phyloP scores from a whole-genome alignment of 2,329 filamentous ascomycete species.

The Drechmeria coniospora region DNA sequence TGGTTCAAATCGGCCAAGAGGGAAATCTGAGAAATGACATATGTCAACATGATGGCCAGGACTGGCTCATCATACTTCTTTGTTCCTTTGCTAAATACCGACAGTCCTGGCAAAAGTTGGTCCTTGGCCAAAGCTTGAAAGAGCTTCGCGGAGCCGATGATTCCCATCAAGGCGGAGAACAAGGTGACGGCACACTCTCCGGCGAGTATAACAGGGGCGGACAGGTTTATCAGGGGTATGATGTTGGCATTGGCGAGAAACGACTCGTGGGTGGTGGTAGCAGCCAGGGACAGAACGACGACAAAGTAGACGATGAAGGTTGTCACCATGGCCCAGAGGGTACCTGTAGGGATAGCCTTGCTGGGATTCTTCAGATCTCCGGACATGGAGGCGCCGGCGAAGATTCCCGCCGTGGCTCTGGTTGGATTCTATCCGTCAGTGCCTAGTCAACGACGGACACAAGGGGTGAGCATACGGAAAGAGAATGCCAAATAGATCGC shows the following conservation, averaged over 20 bases:
- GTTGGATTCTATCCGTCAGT: conserved; percentile 1
- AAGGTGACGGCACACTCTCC: conserved; percentile 72
- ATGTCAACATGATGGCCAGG: conserved; percentile 62
- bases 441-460: conserved; percentile 5
- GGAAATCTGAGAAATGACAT: conserved; percentile 58
- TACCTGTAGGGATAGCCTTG: conserved; percentile 73
- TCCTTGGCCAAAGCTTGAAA: conserved; percentile 73
- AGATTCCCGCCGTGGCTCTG: conserved; percentile 38
- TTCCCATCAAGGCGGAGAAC: conserved; percentile 76
- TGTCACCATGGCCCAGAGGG: conserved; percentile 58
- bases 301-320: conserved; percentile 64
- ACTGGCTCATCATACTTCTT: conserved; percentile 59
- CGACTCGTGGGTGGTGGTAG: conserved; percentile 58
- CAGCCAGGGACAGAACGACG: conserved; percentile 65
- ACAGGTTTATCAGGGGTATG: conserved; percentile 69
- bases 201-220: conserved; percentile 54
- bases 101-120: conserved; percentile 60
- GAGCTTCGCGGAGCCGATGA: conserved; percentile 73
- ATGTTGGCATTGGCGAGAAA: conserved; percentile 64
- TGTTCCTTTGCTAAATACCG: conserved; percentile 59
- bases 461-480: conserved; percentile 39
- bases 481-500: conserved; percentile 71
- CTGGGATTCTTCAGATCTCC: conserved; percentile 72
- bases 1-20: conserved; percentile 75
- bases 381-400: conserved; percentile 75